phyloP scores from a whole-genome alignment of 202 grass and related monocot genomes.

The Setaria italica region DNA sequence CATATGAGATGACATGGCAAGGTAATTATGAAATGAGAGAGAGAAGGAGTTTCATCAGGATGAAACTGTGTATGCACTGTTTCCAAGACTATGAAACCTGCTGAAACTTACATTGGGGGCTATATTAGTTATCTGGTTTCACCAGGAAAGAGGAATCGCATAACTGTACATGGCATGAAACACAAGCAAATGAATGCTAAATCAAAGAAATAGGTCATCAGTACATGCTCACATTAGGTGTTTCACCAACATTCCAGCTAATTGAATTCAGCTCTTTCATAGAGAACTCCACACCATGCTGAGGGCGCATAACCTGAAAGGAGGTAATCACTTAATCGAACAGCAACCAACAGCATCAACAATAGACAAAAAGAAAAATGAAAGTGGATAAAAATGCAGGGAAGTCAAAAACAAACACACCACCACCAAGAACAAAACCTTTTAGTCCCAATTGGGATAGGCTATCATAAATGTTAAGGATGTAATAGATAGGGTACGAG shows the following conservation, averaged over 20 bases:
- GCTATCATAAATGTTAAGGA: neutral
- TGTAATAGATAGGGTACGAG: neutral
- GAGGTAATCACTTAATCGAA: constrained; percentile 15
- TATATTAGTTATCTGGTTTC: neutral
- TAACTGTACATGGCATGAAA: constrained; percentile 17
- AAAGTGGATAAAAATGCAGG: neutral
- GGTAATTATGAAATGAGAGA: no score
- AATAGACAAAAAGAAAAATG: neutral
- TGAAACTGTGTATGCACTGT: no score
- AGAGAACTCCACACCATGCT: constrained; percentile 69
- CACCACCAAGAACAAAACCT: neutral
- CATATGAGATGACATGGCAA: no score
- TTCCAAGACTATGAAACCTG: no score
- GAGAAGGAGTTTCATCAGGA: no score
- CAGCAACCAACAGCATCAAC: neutral
- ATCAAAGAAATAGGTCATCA: neutral
- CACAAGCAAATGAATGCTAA: neutral
- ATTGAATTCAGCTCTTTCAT: constrained; percentile 73
- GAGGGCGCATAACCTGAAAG: constrained; percentile 72
- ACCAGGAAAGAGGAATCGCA: neutral
- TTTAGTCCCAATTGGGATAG: neutral
- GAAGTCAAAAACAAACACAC: neutral
- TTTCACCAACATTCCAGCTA: constrained; percentile 77
- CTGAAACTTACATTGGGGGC: no score
- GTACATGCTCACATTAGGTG: constrained; percentile 64